A percentile compares a stretch with the other conserved stretches of the same genome.
Evolutionary conservation across 495 filamentous ascomycete species (phyloP).

Genomic region (Hypoxylon intermedium): DNA sequence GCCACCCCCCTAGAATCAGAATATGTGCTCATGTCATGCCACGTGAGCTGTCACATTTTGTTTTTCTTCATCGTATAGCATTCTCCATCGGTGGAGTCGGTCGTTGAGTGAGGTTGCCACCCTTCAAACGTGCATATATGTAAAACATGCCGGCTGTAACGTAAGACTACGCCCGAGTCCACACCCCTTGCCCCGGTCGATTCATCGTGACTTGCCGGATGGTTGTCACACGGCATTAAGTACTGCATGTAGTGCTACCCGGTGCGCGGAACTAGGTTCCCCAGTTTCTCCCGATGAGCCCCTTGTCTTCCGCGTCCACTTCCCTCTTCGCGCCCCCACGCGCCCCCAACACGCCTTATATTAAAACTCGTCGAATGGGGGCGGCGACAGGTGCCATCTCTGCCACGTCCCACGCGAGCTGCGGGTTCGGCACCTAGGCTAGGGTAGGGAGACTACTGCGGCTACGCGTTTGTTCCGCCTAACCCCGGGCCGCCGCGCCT

Average conservation of each 20-base stretch:
- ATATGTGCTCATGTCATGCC: conserved; percentile 30
- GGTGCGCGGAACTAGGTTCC: conserved; percentile 18
- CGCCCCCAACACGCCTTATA: conserved; percentile 13
- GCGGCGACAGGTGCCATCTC: conserved; percentile 17
- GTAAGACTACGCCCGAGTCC: too few species aligned
- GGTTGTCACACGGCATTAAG: conserved; percentile 17
- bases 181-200: conserved; percentile 2
- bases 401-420: conserved; percentile 10
- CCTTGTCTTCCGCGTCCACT: background rate
- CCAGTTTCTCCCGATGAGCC: conserved; percentile 8
- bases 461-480: background rate
- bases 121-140: conserved; percentile 23
- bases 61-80: conserved; percentile 4
- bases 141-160: conserved; percentile 16
- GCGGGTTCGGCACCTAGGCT: background rate
- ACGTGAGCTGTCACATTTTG: conserved; percentile 30
- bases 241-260: conserved; percentile 25
- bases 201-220: conserved; percentile 11
- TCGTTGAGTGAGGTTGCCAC: conserved; percentile 8
- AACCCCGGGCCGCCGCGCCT: conserved; percentile 2
- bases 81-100: conserved; percentile 2
- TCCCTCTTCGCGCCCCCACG: conserved; percentile 14
- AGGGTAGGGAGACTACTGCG: background rate
- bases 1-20: background rate
- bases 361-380: conserved; percentile 7